Evolutionary conservation across 345 rosid genomes (phyloP), one percentile per base, ranked within the genome.

Genomic region (Garcia nutans): DNA sequence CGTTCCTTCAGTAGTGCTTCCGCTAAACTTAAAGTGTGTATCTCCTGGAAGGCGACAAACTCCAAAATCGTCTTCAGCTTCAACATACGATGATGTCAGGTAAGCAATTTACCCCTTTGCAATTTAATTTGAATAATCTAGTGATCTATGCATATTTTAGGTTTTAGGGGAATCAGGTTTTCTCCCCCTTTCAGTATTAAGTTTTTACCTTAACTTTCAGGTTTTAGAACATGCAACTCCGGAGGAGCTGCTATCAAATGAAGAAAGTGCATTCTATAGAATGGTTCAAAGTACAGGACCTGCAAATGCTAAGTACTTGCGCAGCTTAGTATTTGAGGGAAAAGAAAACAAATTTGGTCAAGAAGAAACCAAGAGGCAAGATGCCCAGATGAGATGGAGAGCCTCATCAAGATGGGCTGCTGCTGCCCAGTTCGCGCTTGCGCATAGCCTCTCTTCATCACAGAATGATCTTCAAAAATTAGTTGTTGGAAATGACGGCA

Each of bases 351-450:
- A 68, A 58, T 54, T 31, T 16, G 57, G 60, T 17, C 64, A 16
- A 60, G 69, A 66, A 28, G 75, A 52, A 65, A 33, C 42, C 20
- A 74, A 24, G 31, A 44, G 47, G 24, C 42, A 44, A 47, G 65
- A 74, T 13, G 55, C 65, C n/a, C 78, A 64, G 20, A 49, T 33
- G 47, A 80, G 79, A 49, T 61, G 82, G 82, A 64, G 71, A 26
- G 77, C 76, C 79, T 76, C 79, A 5, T 80, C 83, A 64, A 71
- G 77, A 68, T 80, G 80, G 80, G 77, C 77, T 44, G 77, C 80
- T 28, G 92, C 96, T 50, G 92, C 96, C 44, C 90, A 87, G 73
- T 87, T 74, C 76, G 97, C 97, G 16, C 83, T 92, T 4, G 90
- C 90, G 13, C 87, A 87, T 69, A 89, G 93, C 86, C 94, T 92